Percentiles rank a stretch among this genome's conserved stretches.
Evolutionary conservation across 1,284 basidiomycete species (phyloP).

Genomic region (Anthracocystis panici-leucophaei): DNA sequence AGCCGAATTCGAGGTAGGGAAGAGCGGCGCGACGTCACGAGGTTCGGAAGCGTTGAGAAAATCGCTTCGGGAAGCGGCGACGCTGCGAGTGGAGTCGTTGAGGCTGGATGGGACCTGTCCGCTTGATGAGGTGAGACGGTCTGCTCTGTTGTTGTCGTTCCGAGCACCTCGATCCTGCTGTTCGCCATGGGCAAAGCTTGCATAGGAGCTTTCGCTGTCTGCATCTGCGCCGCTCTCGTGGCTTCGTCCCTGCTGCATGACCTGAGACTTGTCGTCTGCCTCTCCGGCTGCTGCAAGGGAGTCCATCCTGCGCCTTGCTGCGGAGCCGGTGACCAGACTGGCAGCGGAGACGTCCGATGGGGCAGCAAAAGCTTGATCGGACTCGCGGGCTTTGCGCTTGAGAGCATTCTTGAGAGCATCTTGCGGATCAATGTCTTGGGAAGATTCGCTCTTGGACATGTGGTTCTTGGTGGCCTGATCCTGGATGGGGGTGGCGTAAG

Average conservation of each 20-base stretch:
- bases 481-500: slow-evolving; percentile 17
- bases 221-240: slow-evolving; percentile 50
- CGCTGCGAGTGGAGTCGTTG: slow-evolving; percentile 13
- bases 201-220: slow-evolving; percentile 46
- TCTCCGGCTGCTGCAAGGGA: neutral
- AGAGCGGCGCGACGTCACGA: slow-evolving; percentile 26
- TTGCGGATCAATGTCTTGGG: slow-evolving; percentile 37
- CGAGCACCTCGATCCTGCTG: neutral
- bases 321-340: neutral
- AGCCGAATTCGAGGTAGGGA: slow-evolving; percentile 13
- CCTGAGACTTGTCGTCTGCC: slow-evolving; percentile 11
- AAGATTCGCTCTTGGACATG: slow-evolving; percentile 18
- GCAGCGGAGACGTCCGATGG: neutral
- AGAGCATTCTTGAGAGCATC: slow-evolving; percentile 30
- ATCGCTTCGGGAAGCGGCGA: slow-evolving; percentile 40
- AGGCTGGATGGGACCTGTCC: neutral
- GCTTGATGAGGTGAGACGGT: neutral
- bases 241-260: slow-evolving; percentile 35
- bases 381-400: slow-evolving; percentile 32
- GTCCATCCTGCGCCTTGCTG: slow-evolving; percentile 21
- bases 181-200: slow-evolving; percentile 24
- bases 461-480: slow-evolving; percentile 9
- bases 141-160: neutral
- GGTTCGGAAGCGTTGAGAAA: slow-evolving; percentile 46
- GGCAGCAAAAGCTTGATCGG: slow-evolving; percentile 17